Conservation (phyloP, 805 yeast species). For the Metschnikowia rubicola region DNA sequence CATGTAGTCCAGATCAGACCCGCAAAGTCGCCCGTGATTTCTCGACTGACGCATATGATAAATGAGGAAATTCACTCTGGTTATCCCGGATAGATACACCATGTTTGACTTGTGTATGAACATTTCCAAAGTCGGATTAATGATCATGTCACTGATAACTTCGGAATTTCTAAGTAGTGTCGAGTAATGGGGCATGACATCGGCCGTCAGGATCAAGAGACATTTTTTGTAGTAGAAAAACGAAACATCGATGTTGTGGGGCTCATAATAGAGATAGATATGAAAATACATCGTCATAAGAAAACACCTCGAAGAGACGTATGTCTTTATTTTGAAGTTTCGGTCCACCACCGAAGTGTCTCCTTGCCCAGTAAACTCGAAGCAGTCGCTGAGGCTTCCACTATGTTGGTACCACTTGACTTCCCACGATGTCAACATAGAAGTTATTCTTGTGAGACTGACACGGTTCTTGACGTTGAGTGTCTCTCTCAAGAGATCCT, state of each 20-base stretch:
- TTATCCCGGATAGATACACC: constrained; percentile 27
- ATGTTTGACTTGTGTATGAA: constrained; percentile 32
- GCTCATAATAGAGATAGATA: constrained; percentile 18
- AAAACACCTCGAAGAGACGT: constrained; percentile 15
- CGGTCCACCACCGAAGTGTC: constrained; percentile 9
- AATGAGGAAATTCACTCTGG: constrained; percentile 29
- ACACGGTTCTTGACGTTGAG: constrained; percentile 10
- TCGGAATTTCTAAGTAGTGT: constrained; percentile 15
- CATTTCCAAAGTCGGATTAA: constrained; percentile 19
- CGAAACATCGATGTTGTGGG: constrained; percentile 7
- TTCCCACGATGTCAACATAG: constrained; percentile 9
- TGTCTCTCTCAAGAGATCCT: constrained; percentile 6
- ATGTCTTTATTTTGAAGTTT: constrained; percentile 16
- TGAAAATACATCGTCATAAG: constrained; percentile 18
- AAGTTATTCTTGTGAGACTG: constrained; percentile 11
- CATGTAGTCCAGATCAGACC: constrained; percentile 6
- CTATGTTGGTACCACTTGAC: constrained; percentile 9
- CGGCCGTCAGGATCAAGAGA: constrained; percentile 13
- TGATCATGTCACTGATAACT: constrained; percentile 22
- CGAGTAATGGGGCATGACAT: constrained; percentile 20
- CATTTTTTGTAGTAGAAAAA: constrained; percentile 17
- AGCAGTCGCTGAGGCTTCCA: constrained; percentile 12
- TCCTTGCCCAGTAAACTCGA: background rate
- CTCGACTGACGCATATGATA: constrained; percentile 20
- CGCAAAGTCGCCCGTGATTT: constrained; percentile 19